A percentile compares a stretch with the other conserved stretches of the same genome.
Evolutionary conservation across 257 asterid genomes (phyloP).

Genomic region (Catharanthus roseus): DNA sequence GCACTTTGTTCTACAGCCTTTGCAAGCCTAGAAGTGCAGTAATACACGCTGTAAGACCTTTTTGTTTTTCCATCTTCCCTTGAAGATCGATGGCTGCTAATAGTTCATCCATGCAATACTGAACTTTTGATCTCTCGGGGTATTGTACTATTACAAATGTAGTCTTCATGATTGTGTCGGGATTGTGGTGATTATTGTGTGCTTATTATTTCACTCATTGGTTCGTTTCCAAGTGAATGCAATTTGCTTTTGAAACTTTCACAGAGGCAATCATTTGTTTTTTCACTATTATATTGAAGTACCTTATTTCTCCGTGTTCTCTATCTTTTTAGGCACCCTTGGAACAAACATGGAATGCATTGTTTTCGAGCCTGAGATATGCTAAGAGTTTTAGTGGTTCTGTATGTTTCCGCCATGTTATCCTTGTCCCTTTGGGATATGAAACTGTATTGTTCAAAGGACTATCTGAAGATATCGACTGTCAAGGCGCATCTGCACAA

Average conservation of each 20-base stretch:
- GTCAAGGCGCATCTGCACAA: slow-evolving; percentile 66
- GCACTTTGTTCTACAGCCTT: too few relatives aligned
- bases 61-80: not conserved
- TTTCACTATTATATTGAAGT: not conserved
- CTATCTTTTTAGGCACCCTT: slow-evolving; percentile 51
- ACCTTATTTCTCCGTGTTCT: not conserved
- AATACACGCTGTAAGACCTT: not conserved
- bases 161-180: not conserved
- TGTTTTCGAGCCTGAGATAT: slow-evolving; percentile 75
- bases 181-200: not conserved
- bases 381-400: slow-evolving; percentile 67
- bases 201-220: not conserved
- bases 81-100: not conserved
- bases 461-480: slow-evolving; percentile 50
- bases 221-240: not conserved
- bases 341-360: slow-evolving; percentile 90
- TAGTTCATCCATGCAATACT: not conserved
- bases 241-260: slow-evolving; percentile 4
- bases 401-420: slow-evolving; percentile 84
- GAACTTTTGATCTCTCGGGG: not conserved
- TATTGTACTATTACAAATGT: not conserved
- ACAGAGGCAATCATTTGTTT: not conserved
- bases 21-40: not conserved
- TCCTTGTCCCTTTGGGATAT: slow-evolving; percentile 85
- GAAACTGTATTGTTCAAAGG: slow-evolving; percentile 90